These are phyloP conservation scores for Canna indica DNA, from an alignment of 176 grass and related monocot genomes.

Conservation along the genomic window DNA sequence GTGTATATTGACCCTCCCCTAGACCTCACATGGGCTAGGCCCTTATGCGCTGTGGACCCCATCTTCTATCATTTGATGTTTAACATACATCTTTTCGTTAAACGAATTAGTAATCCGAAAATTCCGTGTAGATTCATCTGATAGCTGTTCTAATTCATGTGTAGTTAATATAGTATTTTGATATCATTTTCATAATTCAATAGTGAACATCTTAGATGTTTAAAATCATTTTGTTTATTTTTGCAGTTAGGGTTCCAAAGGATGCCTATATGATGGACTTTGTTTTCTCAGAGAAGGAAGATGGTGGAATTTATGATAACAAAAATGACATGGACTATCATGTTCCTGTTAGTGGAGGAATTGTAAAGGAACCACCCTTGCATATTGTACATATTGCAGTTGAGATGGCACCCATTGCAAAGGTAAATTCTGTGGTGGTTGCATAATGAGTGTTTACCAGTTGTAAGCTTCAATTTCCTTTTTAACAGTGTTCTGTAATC, in stretches of 20 bases:
- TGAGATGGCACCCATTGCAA: constrained; percentile 98
- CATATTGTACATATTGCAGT: constrained; percentile 94
- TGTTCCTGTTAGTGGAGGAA: constrained; percentile 60
- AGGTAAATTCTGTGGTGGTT: constrained; percentile 28
- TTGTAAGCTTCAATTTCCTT: not conserved
- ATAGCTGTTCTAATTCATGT: not conserved
- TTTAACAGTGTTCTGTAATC: not conserved
- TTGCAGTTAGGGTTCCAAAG: constrained; percentile 68
- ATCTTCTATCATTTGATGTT: not conserved
- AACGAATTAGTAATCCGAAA: not conserved
- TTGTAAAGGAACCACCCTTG: constrained; percentile 71
- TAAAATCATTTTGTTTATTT: constrained; percentile 5
- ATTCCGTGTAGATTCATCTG: not conserved
- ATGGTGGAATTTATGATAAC: constrained; percentile 90
- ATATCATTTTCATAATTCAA: not conserved
- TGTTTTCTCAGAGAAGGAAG: constrained; percentile 90
- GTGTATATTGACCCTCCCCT: too few relatives aligned
- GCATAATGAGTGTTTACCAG: too few relatives aligned
- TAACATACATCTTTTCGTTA: not conserved
- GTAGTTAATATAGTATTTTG: constrained; percentile 11
- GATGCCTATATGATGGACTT: constrained; percentile 99
- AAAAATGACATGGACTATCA: constrained; percentile 81
- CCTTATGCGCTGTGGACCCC: too few relatives aligned
- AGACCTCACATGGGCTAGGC: too few relatives aligned
- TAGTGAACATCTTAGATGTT: not conserved